phyloP scores from a whole-genome alignment of 257 asterid genomes.

The Solanum appendiculatum region DNA sequence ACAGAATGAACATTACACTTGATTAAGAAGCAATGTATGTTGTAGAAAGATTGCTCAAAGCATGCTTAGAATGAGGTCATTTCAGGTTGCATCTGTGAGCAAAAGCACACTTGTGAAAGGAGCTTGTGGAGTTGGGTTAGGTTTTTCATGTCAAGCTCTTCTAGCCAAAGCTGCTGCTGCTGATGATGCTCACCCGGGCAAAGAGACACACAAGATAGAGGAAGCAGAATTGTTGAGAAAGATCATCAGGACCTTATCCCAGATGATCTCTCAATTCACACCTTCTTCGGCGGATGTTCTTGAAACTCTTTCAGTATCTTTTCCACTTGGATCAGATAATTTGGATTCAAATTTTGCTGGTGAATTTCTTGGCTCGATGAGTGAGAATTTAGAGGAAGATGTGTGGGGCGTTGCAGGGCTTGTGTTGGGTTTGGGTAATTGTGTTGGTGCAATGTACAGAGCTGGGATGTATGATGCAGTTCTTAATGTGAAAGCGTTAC shows the following conservation, averaged over 20 bases:
- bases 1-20: not conserved
- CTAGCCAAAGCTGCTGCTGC: constrained; percentile 54
- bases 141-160: constrained; percentile 78
- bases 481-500: constrained; percentile 44
- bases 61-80: constrained; percentile 1
- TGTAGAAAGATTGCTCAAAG: not conserved
- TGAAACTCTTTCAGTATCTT: constrained; percentile 34
- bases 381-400: constrained; percentile 58
- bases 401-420: constrained; percentile 85
- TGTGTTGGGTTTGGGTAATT: constrained; percentile 69
- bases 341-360: constrained; percentile 13
- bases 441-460: constrained; percentile 70
- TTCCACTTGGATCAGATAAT: constrained; percentile 36
- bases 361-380: constrained; percentile 23
- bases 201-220: constrained; percentile 32
- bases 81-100: constrained; percentile 69
- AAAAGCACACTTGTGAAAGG: constrained; percentile 90
- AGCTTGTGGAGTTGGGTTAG: constrained; percentile 96
- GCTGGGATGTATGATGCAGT: constrained; percentile 66
- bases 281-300: constrained; percentile 49
- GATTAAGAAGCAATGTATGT: not conserved
- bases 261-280: constrained; percentile 49
- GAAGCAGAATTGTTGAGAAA: constrained; percentile 59
- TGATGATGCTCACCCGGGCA: constrained; percentile 21
- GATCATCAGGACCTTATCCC: constrained; percentile 48